Base-by-base conservation (phyloP, 345 rosid species). In the Citrus medica region DNA sequence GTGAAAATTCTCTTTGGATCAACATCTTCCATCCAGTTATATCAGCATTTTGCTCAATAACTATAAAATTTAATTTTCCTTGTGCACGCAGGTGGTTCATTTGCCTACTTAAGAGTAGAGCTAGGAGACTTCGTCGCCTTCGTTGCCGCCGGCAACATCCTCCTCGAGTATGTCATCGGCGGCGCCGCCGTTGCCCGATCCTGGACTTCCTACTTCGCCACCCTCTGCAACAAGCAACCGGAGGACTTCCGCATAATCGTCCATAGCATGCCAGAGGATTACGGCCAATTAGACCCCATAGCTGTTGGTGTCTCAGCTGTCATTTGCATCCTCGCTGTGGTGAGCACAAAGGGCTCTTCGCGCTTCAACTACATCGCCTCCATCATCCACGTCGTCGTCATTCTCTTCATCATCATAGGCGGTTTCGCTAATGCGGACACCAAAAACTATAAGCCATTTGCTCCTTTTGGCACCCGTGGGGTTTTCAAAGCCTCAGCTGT, bases 61-160 rank as follows among this genome's bases (percentile, higher is more conserved):
- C 33, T 9, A 62, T 13, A 63, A 63, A 32, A 2, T 16, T 30
- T 13, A 63, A 28, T 62, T 12, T 32, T 65, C 68, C 1, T 32
- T 33, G n/a, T 32, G 68, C 68, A 66, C 65, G 78, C 84, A 87
- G 98, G 98, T 37, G 98, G 98, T 21, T 95, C 97, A 37, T 95
- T 95, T 67, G 98, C 97, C 17, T 95, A 95, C 84, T 80, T 95
- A 27, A 84, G 98, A 79, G 91, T 94, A 40, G 98, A 94, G 83
- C 88, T 93, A 6, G 98, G 98, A 14, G 98, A 95, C 80, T 95
- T 95, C 84, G 76, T 91, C 80, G 97, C 98, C 33, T 95, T 92
- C 88, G 85, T 95, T 1, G 94, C 97, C 5, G 98, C 93, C 2
- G 99, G 96, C 63, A 95, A 95, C 88, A 92, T 95, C 38, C 82